phyloP scores from a whole-genome alignment of 2,329 filamentous ascomycete genomes.

The Claviceps digitariae region DNA sequence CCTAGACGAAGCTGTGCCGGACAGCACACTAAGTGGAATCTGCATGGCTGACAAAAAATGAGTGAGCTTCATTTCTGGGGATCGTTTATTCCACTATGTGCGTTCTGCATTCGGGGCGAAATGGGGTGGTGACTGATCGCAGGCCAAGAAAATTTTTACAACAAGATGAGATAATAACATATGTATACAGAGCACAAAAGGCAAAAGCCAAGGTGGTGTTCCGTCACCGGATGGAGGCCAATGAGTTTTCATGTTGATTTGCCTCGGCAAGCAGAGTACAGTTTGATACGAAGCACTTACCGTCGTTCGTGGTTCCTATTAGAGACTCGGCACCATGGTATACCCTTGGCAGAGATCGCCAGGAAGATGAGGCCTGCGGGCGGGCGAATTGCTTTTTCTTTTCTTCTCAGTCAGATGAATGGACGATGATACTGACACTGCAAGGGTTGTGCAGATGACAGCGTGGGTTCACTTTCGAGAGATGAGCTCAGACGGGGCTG shows the following conservation, averaged over 20 bases:
- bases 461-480: neutral
- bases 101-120: neutral
- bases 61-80: slow-evolving; percentile 1
- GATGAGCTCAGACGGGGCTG: neutral
- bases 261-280: too few relatives aligned
- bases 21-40: neutral
- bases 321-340: neutral
- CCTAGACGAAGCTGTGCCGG: neutral
- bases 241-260: too few relatives aligned
- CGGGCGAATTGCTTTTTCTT: too few relatives aligned
- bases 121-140: too few relatives aligned
- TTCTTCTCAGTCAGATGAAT: too few relatives aligned
- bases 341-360: neutral
- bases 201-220: too few relatives aligned
- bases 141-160: neutral
- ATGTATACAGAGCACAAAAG: too few relatives aligned
- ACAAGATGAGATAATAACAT: neutral
- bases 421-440: neutral
- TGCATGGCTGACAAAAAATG: slow-evolving; percentile 1
- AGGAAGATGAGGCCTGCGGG: too few relatives aligned
- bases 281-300: neutral
- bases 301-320: neutral
- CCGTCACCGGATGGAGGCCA: too few relatives aligned
- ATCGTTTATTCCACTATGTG: neutral
- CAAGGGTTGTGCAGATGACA: neutral